Evolutionary conservation across 352 stramenopile genomes (phyloP).

Genomic region (Bremia lactucae): DNA sequence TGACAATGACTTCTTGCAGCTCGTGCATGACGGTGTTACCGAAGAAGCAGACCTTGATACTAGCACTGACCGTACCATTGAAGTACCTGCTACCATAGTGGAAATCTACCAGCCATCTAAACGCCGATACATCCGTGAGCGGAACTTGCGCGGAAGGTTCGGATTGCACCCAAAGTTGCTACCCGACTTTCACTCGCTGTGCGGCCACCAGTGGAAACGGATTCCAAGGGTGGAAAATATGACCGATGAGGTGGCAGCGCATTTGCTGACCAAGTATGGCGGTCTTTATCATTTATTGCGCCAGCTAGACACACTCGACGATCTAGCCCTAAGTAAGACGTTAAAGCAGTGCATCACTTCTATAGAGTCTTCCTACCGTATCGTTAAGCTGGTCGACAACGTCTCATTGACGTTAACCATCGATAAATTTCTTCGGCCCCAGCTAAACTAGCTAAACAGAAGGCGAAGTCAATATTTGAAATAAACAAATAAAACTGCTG

Average conservation of each 20-base stretch:
- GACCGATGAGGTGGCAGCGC: conserved; percentile 41
- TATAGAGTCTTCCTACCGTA: conserved; percentile 71
- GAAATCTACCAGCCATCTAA: conserved; percentile 71
- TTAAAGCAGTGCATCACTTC: conserved; percentile 61
- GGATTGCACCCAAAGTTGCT: conserved; percentile 38
- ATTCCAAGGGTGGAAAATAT: conserved; percentile 45
- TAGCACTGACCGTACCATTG: not conserved
- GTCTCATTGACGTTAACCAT: conserved; percentile 45
- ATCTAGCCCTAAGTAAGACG: conserved; percentile 36
- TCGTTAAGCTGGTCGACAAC: conserved; percentile 50
- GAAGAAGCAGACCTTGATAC: not conserved
- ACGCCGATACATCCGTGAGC: conserved; percentile 52
- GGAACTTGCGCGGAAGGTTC: conserved; percentile 49
- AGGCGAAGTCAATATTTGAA: not conserved
- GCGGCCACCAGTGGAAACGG: conserved; percentile 59
- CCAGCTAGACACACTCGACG: conserved; percentile 48
- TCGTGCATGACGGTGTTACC: conserved; percentile 20
- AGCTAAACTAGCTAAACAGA: conserved; percentile 13
- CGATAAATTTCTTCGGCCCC: conserved; percentile 29
- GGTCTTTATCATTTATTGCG: conserved; percentile 46
- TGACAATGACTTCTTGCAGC: conserved; percentile 63
- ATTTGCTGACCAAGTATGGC: conserved; percentile 53
- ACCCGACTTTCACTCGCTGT: conserved; percentile 53
- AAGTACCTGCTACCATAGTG: conserved; percentile 19
- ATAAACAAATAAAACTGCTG: conserved; percentile 14